Evolutionary conservation across 495 filamentous ascomycete species (phyloP).

Genomic region (Talaromyces adpressus): DNA sequence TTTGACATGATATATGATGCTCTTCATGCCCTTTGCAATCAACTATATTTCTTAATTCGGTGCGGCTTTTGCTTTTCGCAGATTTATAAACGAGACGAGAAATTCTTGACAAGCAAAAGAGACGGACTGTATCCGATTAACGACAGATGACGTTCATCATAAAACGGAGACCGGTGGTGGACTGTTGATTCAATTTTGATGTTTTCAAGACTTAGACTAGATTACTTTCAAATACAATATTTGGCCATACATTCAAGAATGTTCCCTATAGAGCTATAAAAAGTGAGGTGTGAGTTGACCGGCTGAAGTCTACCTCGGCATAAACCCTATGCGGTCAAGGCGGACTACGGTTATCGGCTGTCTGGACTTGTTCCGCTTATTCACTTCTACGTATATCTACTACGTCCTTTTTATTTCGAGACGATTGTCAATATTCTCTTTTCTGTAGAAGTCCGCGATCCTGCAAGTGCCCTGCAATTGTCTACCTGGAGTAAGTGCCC

Average conservation of each 20-base stretch:
- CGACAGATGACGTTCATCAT: neutral
- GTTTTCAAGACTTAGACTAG: neutral
- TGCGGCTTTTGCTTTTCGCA: neutral
- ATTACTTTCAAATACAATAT: neutral
- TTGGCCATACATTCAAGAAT: neutral
- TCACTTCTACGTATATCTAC: neutral
- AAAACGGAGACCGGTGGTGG: neutral
- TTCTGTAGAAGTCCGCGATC: neutral
- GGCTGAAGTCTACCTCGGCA: neutral
- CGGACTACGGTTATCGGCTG: neutral
- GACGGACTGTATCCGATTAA: neutral
- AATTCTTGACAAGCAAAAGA: neutral
- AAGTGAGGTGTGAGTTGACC: neutral
- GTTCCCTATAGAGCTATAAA: neutral
- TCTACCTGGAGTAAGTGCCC: neutral
- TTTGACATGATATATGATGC: conserved; percentile 5
- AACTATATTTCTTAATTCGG: neutral
- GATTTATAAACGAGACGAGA: neutral
- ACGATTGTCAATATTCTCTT: neutral
- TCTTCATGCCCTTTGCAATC: neutral
- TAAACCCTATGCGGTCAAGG: neutral
- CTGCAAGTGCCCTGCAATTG: neutral
- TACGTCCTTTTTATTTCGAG: neutral
- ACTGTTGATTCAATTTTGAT: neutral
- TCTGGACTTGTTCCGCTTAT: neutral